phyloP scores from a whole-genome alignment of 2,329 filamentous ascomycete genomes.

The Neofusicoccum laricinum region DNA sequence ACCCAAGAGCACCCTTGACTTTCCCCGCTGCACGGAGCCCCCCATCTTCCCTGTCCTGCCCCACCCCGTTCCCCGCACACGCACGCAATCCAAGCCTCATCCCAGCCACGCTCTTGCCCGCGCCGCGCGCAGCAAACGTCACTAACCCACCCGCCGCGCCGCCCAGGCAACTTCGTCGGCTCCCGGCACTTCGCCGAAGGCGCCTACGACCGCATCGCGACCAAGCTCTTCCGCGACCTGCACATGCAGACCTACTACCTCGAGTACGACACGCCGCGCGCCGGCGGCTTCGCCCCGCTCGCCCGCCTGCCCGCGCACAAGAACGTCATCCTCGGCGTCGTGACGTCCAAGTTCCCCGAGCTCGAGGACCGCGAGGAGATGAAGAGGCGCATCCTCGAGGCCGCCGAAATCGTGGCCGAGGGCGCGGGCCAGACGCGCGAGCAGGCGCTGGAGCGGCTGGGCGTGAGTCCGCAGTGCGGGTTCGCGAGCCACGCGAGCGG shows the following conservation, averaged over 20 bases:
- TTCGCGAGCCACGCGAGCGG: conserved; percentile 67
- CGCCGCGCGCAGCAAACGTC: background rate
- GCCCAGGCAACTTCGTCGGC: conserved; percentile 43
- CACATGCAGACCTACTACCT: conserved; percentile 33
- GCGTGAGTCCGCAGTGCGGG: conserved; percentile 29
- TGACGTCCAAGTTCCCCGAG: conserved; percentile 42
- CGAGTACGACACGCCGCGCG: conserved; percentile 43
- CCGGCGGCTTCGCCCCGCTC: conserved; percentile 43
- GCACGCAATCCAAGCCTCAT: background rate
- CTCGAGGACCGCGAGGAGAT: conserved; percentile 42
- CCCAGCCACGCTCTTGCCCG: background rate
- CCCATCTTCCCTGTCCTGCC: background rate
- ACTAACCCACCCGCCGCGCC: background rate
- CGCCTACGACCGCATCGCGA: conserved; percentile 42
- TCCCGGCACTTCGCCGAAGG: conserved; percentile 43
- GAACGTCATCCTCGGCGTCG: conserved; percentile 42
- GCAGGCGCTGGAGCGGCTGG: conserved; percentile 63
- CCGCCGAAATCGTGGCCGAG: conserved; percentile 64
- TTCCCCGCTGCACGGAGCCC: background rate
- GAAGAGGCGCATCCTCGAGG: conserved; percentile 38
- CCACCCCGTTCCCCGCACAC: conserved; percentile 27
- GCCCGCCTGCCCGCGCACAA: conserved; percentile 40
- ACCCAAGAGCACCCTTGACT: background rate
- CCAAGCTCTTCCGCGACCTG: conserved; percentile 28
- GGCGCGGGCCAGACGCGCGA: conserved; percentile 61